These are phyloP conservation scores for Mortierella alpina DNA, from an alignment of 192 early-diverging fungal species.

Conservation along the genomic window DNA sequence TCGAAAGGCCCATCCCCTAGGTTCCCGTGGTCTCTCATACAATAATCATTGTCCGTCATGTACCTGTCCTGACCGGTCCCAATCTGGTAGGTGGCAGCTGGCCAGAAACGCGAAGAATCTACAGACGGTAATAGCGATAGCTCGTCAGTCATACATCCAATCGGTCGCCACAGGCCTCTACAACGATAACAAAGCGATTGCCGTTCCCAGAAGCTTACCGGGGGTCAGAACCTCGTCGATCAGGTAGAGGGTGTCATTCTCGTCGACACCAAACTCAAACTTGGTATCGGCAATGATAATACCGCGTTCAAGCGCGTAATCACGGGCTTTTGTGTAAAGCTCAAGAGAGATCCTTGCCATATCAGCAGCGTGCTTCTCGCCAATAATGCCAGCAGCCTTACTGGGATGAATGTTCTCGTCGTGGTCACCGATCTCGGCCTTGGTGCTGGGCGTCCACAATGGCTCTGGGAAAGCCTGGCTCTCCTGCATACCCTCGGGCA, in stretches of 20 bases:
- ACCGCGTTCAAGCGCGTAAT: slow-evolving; percentile 84
- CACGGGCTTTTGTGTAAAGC: slow-evolving; percentile 88
- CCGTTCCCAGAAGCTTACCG: slow-evolving; percentile 54
- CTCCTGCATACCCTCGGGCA: slow-evolving; percentile 85
- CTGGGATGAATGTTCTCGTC: slow-evolving; percentile 98
- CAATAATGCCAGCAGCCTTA: slow-evolving; percentile 88
- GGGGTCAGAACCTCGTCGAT: slow-evolving; percentile 98
- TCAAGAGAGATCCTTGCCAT: slow-evolving; percentile 79
- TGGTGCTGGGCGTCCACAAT: slow-evolving; percentile 97
- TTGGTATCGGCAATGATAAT: slow-evolving; percentile 99
- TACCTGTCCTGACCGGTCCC: slow-evolving; percentile 81
- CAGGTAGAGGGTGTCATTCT: slow-evolving; percentile 81
- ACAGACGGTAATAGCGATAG: not conserved
- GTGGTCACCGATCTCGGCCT: slow-evolving; percentile 98
- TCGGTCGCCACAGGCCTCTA: not conserved
- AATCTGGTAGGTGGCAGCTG: slow-evolving; percentile 78
- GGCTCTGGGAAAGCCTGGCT: slow-evolving; percentile 84
- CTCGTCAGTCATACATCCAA: not conserved
- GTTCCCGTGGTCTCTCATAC: no score
- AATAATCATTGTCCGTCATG: not conserved
- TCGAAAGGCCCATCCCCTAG: not conserved
- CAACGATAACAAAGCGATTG: not conserved
- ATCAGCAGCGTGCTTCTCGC: slow-evolving; percentile 78
- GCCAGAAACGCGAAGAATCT: slow-evolving; percentile 99
- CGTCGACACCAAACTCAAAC: slow-evolving; percentile 98